phyloP scores from a whole-genome alignment of 2,329 filamentous ascomycete species.

The Coniella lustricola region DNA sequence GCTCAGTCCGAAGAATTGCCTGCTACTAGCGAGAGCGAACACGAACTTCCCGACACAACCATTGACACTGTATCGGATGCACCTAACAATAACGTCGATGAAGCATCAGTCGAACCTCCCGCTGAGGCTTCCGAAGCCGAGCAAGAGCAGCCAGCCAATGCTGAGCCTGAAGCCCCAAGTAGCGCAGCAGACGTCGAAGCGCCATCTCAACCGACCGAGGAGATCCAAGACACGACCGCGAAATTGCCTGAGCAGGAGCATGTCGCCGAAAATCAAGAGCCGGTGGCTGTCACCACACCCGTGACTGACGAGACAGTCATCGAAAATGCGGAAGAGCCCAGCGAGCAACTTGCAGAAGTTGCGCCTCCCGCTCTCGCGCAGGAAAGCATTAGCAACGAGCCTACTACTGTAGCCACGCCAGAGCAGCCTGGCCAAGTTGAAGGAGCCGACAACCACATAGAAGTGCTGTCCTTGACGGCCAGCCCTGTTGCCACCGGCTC shows the following conservation, averaged over 20 bases:
- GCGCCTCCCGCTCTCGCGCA: not conserved
- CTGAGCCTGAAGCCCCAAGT: not conserved
- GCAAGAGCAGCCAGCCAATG: not conserved
- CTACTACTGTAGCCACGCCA: not conserved
- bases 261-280: not conserved
- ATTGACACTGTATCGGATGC: constrained; percentile 2
- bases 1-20: not conserved
- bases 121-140: not conserved
- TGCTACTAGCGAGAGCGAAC: not conserved
- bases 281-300: not conserved
- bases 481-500: constrained; percentile 4
- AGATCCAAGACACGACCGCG: not conserved
- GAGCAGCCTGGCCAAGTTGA: not conserved
- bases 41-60: not conserved
- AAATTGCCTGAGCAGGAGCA: not conserved
- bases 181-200: not conserved
- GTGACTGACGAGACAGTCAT: not conserved
- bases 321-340: not conserved
- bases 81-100: not conserved
- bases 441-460: not conserved
- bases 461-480: not conserved
- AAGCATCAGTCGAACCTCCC: constrained; percentile 1
- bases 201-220: not conserved
- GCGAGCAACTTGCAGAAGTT: not conserved
- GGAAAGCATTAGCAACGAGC: not conserved